These are phyloP conservation scores for Avicennia marina DNA, from an alignment of 257 asterid species.

Conservation along the genomic window DNA sequence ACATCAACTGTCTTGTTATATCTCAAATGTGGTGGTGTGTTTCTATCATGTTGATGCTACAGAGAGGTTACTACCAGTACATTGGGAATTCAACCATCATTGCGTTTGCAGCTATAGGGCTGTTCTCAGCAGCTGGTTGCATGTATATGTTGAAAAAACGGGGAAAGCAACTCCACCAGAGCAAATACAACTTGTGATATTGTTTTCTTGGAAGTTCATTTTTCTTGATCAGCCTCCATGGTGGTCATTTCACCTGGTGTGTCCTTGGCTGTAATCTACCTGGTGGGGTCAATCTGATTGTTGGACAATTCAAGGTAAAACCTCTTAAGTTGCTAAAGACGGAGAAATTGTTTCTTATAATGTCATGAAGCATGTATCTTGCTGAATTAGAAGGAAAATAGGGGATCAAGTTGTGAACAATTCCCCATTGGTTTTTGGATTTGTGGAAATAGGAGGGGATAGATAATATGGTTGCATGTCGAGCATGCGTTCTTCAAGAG, in stretches of 20 bases:
- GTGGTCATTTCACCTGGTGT: too few species aligned
- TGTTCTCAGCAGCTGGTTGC: constrained; percentile 60
- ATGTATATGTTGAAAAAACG: constrained; percentile 47
- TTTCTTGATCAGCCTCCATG: too few species aligned
- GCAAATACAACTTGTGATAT: constrained; percentile 37
- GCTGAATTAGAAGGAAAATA: not conserved
- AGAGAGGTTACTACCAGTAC: constrained; percentile 45
- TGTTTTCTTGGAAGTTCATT: not conserved
- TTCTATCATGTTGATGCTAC: constrained; percentile 18
- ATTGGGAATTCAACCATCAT: constrained; percentile 46
- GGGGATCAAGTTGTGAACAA: not conserved
- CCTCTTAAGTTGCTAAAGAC: not conserved
- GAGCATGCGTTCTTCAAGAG: too few species aligned
- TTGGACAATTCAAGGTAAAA: not conserved
- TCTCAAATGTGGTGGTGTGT: not conserved
- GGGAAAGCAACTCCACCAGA: constrained; percentile 56
- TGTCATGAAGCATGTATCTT: constrained; percentile 14
- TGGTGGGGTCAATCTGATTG: not conserved
- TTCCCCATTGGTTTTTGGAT: not conserved
- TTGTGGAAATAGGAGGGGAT: too few species aligned
- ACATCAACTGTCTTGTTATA: too few species aligned
- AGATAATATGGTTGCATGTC: too few species aligned
- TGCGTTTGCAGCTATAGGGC: constrained; percentile 41
- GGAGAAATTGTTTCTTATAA: not conserved
- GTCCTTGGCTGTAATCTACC: too few species aligned